A percentile compares a stretch with the other conserved stretches of the same genome.
phyloP scores from a whole-genome alignment of 805 yeast species.

The Cyberlindnera veronae region DNA sequence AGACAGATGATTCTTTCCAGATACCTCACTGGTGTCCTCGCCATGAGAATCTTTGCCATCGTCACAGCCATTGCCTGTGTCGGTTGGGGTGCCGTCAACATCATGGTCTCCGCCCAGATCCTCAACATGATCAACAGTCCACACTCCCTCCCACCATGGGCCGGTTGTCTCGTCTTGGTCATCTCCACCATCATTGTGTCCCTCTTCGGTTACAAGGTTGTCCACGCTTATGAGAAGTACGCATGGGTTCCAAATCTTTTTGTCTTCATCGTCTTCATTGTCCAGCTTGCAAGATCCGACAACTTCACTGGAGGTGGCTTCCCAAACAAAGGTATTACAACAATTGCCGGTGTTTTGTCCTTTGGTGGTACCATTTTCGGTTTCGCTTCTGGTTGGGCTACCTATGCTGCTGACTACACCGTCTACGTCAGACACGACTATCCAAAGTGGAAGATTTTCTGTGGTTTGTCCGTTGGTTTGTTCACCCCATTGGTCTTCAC shows the following conservation, averaged over 20 bases:
- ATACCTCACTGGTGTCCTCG: conserved; percentile 70
- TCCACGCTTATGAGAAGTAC: conserved; percentile 80
- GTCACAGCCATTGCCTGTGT: conserved; percentile 82
- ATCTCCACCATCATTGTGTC: conserved; percentile 67
- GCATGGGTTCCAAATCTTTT: conserved; percentile 82
- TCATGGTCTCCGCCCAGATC: conserved; percentile 84
- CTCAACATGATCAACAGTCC: conserved; percentile 68
- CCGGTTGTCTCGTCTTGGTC: conserved; percentile 75
- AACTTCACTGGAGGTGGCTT: conserved; percentile 54
- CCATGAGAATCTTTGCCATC: conserved; percentile 72
- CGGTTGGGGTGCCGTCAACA: conserved; percentile 95
- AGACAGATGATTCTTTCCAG: conserved; percentile 85
- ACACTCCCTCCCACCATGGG: conserved; percentile 77
- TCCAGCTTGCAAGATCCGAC: conserved; percentile 64
- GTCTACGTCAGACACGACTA: conserved; percentile 75
- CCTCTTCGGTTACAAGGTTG: conserved; percentile 78
- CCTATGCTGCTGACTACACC: conserved; percentile 90
- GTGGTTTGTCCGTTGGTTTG: conserved; percentile 61
- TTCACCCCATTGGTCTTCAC: conserved; percentile 67
- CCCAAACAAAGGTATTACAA: conserved; percentile 51
- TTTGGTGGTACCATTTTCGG: conserved; percentile 85
- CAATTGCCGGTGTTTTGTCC: conserved; percentile 74
- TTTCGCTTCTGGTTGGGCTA: conserved; percentile 92
- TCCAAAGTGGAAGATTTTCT: conserved; percentile 56
- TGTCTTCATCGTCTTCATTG: conserved; percentile 74